Base-by-base conservation (phyloP, 768 basidiomycete genomes). In the Tephrocybe sp. region DNA sequence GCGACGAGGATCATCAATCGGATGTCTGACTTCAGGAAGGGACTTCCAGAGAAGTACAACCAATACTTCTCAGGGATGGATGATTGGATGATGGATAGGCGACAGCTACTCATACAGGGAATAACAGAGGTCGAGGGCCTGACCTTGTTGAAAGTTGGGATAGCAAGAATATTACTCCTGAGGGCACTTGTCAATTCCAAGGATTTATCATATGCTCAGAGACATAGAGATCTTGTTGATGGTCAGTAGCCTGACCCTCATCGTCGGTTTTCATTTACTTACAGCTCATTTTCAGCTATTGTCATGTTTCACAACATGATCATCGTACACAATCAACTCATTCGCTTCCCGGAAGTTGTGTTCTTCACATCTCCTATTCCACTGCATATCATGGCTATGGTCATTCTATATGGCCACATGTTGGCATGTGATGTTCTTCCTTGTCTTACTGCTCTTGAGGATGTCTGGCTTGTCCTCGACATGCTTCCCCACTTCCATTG, bases 351-450 rank as follows among this genome's bases (percentile, higher is more conserved):
- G 9, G 86, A 92, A 50, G 87, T 87, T 57, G 87, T 84, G 3
- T 93, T 93, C 72, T 92, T 93, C 63, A 88, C 88, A 19, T 92
- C 90, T 3, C 91, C 91, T 2, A 90, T 89, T 51, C 91, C 91
- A 12, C 75, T 93, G 16, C 91, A 93, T 66, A 91, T 92, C 46
- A 86, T 89, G 0, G 91, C 91, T 6, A 92, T 93, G 90, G 88
- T 92, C 50, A 92, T 93, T 52, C 76, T 93, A 16, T 92, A 86
- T 62, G 91, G 91, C 1, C 87, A 87, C 60, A 90, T 91, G 79
- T 89, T 86, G 6, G 80, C 82, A 44, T 87, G 86, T 52, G 81
- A 88, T 22, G 78, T 77, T 34, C 75, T 91, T 22, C 67, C 85
- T 1, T 76, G 74, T 32, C 73, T 82, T 48, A 79, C 81, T 31